Conservation (phyloP, 1,284 basidiomycete species). For the Microbotryomycetes sp. region DNA sequence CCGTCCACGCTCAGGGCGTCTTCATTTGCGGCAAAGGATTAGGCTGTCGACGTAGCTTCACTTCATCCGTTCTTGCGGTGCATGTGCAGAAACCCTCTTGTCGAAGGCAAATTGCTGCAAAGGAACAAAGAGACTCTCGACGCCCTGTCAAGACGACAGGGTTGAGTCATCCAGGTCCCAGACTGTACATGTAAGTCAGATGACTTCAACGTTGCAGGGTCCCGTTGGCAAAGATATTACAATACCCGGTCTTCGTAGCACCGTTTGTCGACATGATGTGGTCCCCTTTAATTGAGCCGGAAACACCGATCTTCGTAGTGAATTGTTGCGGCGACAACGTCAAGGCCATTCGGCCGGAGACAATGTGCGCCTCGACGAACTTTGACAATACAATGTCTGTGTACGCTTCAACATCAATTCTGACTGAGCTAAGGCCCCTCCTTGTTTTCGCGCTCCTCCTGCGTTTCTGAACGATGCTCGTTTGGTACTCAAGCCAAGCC, state of each 20-base stretch:
- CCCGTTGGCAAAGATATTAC: no score
- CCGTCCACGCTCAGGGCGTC: not conserved
- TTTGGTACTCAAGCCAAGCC: not conserved
- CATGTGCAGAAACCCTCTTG: not conserved
- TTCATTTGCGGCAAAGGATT: not conserved
- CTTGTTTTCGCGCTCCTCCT: not conserved
- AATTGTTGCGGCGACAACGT: not conserved
- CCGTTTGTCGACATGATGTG: not conserved
- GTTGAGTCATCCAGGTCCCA: no score
- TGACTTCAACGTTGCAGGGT: no score
- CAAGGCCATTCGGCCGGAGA: not conserved
- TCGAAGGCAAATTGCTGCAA: no score
- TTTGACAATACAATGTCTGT: not conserved
- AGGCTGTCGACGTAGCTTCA: no score
- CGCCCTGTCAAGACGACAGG: no score
- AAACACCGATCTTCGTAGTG: not conserved
- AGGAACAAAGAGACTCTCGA: no score
- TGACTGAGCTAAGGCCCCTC: not conserved
- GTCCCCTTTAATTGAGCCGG: not conserved
- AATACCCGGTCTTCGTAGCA: no score
- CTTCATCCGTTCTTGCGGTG: no score
- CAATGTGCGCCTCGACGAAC: not conserved
- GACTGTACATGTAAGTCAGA: no score
- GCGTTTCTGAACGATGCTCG: not conserved
- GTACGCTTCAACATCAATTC: constrained; percentile 4